Percentiles rank a stretch among this genome's conserved stretches.
phyloP scores from a whole-genome alignment of 768 basidiomycete species.

The Trametes gibbosa region DNA sequence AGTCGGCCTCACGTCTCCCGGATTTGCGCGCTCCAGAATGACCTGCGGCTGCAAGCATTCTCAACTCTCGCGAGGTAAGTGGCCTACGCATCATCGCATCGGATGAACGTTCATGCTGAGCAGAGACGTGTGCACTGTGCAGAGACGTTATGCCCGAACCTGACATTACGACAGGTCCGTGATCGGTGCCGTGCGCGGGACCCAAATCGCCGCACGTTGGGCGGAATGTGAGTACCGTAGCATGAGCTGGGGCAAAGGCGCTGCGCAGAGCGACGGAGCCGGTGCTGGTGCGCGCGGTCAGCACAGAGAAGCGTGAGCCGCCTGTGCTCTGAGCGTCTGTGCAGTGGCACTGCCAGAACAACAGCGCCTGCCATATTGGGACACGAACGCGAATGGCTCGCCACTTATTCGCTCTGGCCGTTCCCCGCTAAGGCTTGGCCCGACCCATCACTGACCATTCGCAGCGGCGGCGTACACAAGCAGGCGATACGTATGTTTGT shows the following conservation, averaged over 20 bases:
- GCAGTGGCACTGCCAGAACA: constrained; percentile 15
- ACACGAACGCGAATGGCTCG: constrained; percentile 6
- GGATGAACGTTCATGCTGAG: neutral
- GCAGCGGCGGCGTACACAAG: neutral
- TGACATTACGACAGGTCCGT: neutral
- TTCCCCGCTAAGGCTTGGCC: constrained; percentile 1
- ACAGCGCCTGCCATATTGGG: constrained; percentile 15
- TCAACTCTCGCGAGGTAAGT: no score
- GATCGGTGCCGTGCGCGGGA: constrained; percentile 7
- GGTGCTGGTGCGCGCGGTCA: neutral
- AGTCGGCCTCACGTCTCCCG: no score
- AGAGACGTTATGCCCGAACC: neutral
- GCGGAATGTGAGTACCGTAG: constrained; percentile 6
- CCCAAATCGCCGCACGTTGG: neutral
- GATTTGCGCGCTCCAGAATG: no score
- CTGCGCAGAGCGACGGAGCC: neutral
- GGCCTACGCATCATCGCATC: no score
- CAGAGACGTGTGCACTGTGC: neutral
- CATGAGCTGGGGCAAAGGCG: neutral
- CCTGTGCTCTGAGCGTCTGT: constrained; percentile 8
- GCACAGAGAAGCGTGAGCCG: neutral
- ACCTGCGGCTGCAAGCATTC: no score
- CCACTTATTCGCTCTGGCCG: constrained; percentile 10
- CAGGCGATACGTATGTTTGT: constrained; percentile 6
- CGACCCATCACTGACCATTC: constrained; percentile 9